Evolutionary conservation across 2,329 filamentous ascomycete genomes (phyloP).

Genomic region (Ceratocystis papillata): DNA sequence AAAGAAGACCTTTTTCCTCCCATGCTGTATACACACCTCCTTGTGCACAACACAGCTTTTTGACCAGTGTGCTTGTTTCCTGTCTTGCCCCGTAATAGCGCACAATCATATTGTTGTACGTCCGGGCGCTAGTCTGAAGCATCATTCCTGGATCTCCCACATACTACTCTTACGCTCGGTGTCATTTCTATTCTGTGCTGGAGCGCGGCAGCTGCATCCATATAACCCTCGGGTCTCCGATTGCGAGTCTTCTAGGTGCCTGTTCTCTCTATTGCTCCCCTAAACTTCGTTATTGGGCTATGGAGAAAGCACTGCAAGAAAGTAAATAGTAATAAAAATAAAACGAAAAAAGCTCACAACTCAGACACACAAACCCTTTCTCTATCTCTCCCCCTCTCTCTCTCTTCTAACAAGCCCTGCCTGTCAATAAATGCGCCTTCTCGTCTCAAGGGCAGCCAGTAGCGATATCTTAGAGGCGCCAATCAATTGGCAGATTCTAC

Average conservation of each 20-base stretch:
- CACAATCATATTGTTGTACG: conserved; percentile 5
- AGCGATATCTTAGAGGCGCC: background rate
- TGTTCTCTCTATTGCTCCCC: background rate
- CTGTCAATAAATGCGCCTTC: background rate
- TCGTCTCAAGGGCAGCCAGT: background rate
- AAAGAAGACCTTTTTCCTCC: background rate
- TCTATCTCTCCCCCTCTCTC: background rate
- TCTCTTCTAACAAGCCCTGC: background rate
- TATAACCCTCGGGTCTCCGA: background rate
- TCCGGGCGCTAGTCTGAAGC: conserved; percentile 10
- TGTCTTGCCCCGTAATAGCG: conserved; percentile 5
- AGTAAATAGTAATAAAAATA: too few species aligned
- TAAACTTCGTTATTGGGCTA: background rate
- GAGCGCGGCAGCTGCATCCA: background rate
- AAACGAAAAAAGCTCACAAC: too few species aligned
- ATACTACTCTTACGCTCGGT: conserved; percentile 1
- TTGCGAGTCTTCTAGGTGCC: background rate
- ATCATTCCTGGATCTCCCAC: background rate
- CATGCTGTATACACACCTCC: background rate
- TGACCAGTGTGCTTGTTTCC: background rate
- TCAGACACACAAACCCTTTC: background rate
- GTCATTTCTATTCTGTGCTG: background rate
- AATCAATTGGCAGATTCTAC: background rate
- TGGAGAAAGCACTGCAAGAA: background rate
- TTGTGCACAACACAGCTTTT: background rate